phyloP scores from a whole-genome alignment of 768 basidiomycete species.

The Podaxis sp. region DNA sequence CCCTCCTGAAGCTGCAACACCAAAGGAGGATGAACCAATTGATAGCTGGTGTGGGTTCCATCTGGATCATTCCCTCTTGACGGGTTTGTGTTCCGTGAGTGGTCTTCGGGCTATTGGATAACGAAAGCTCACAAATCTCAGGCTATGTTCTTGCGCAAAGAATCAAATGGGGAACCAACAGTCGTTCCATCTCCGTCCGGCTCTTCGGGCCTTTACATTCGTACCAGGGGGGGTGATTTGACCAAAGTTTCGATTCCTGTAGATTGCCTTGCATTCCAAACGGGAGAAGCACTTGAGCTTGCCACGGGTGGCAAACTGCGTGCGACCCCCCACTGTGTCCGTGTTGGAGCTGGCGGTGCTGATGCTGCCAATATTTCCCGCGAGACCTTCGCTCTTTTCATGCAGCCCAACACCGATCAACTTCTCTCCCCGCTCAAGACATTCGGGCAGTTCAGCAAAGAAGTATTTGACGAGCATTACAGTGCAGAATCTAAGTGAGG shows the following conservation, averaged over 20 bases:
- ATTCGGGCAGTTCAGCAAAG: conserved; percentile 88
- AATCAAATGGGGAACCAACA: conserved; percentile 32
- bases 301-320: conserved; percentile 76
- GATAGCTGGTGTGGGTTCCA: conserved; percentile 97
- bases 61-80: conserved; percentile 85
- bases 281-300: conserved; percentile 91
- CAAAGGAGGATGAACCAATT: conserved; percentile 55
- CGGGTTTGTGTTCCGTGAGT: conserved; percentile 85
- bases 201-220: conserved; percentile 86
- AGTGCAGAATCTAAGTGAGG: conserved; percentile 23
- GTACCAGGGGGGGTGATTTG: conserved; percentile 72
- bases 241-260: conserved; percentile 83
- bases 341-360: conserved; percentile 48
- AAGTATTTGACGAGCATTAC: conserved; percentile 64
- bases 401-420: conserved; percentile 85
- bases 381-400: conserved; percentile 87
- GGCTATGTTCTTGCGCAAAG: conserved; percentile 80
- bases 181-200: conserved; percentile 66
- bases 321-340: conserved; percentile 95
- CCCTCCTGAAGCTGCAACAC: conserved; percentile 29
- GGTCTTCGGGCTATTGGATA: neutral
- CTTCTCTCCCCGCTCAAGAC: conserved; percentile 65
- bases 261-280: conserved; percentile 91
- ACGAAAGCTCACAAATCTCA: conserved; percentile 21
- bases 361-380: conserved; percentile 53